These are phyloP conservation scores for Zygosaccharomyces kombuchaensis DNA, from an alignment of 805 yeast genomes.

Conservation along the genomic window DNA sequence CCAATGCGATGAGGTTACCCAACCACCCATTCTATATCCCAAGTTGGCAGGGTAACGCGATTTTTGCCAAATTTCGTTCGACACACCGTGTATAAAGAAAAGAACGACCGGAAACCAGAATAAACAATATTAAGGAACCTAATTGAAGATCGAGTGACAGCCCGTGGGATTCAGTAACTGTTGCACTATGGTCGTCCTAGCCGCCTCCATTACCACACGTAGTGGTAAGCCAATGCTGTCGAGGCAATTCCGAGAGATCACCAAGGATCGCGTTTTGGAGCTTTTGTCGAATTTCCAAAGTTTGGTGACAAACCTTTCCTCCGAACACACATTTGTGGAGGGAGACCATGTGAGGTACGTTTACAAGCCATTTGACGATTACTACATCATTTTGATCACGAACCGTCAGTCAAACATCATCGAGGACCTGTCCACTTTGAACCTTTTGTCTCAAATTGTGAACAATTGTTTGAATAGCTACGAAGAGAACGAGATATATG, in stretches of 20 bases:
- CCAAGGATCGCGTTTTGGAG: conserved; percentile 80
- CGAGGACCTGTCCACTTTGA: conserved; percentile 90
- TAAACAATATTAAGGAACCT: background rate
- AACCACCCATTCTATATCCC: background rate
- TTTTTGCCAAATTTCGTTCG: conserved; percentile 3
- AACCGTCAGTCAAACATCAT: conserved; percentile 86
- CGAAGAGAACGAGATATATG: conserved; percentile 79
- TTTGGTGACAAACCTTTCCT: conserved; percentile 58
- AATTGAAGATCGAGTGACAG: background rate
- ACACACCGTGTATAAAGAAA: conserved; percentile 8
- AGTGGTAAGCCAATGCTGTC: conserved; percentile 90
- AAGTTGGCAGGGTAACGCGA: conserved; percentile 1
- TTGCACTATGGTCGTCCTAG: conserved; percentile 62
- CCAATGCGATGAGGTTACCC: conserved; percentile 2
- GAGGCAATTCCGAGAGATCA: conserved; percentile 83
- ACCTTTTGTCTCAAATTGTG: conserved; percentile 76
- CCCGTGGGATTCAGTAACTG: background rate
- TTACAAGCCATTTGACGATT: conserved; percentile 92
- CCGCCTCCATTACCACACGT: conserved; percentile 91
- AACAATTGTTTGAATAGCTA: conserved; percentile 64
- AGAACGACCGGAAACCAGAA: conserved; percentile 1
- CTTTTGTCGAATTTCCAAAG: conserved; percentile 82
- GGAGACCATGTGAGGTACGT: conserved; percentile 89
- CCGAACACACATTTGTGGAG: conserved; percentile 92
- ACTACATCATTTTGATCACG: conserved; percentile 85